Percentiles rank a stretch among this genome's conserved stretches.
Evolutionary conservation across 2,329 filamentous ascomycete genomes (phyloP).

Genomic region (Colletotrichum neosansevieriae): DNA sequence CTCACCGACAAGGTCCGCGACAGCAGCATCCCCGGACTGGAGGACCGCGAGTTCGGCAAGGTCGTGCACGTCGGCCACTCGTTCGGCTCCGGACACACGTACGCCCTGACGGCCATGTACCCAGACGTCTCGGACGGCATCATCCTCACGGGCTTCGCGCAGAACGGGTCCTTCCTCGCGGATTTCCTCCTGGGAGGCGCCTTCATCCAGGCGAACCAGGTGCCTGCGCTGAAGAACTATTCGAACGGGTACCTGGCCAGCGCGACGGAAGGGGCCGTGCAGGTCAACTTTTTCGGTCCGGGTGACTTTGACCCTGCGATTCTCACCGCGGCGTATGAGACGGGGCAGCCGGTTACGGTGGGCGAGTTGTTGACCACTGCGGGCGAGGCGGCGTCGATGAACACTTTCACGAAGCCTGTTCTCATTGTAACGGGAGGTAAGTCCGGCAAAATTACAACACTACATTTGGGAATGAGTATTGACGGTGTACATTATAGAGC

Average conservation of each 20-base stretch:
- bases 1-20: constrained; percentile 64
- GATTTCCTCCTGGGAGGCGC: constrained; percentile 60
- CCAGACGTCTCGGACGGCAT: constrained; percentile 68
- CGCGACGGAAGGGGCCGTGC: constrained; percentile 59
- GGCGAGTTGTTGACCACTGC: constrained; percentile 71
- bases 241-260: constrained; percentile 66
- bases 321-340: constrained; percentile 57
- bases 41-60: constrained; percentile 50
- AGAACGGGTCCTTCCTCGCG: constrained; percentile 57
- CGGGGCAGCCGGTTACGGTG: constrained; percentile 67
- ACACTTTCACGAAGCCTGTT: constrained; percentile 64
- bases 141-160: constrained; percentile 70
- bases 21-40: constrained; percentile 58
- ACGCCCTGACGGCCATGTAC: constrained; percentile 64
- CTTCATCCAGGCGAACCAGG: constrained; percentile 56
- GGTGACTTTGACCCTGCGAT: constrained; percentile 67
- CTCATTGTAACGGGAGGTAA: constrained; percentile 69
- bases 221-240: constrained; percentile 49
- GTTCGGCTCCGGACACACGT: constrained; percentile 71
- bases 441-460: constrained; percentile 23
- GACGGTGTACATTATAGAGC: constrained; percentile 46
- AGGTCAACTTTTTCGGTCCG: constrained; percentile 65
- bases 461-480: not conserved
- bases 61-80: constrained; percentile 73
- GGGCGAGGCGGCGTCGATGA: constrained; percentile 49